Evolutionary conservation across 805 yeast genomes (phyloP).

Genomic region (Scheffersomyces ergatensis): DNA sequence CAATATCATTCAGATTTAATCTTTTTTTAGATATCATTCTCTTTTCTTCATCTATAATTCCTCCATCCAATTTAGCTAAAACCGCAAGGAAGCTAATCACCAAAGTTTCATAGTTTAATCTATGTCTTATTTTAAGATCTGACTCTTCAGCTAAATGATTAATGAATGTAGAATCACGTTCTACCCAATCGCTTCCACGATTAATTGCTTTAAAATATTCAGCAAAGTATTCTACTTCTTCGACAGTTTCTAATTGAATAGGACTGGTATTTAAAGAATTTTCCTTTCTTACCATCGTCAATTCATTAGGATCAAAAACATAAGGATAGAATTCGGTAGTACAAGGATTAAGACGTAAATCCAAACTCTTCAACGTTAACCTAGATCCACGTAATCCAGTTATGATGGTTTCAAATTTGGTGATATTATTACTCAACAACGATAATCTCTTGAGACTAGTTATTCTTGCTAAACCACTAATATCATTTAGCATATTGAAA

Average conservation of each 20-base stretch:
- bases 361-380: conserved; percentile 35
- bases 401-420: conserved; percentile 29
- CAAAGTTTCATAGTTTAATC: conserved; percentile 31
- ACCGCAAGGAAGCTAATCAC: conserved; percentile 30
- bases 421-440: conserved; percentile 46
- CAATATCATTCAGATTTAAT: conserved; percentile 1
- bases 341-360: conserved; percentile 49
- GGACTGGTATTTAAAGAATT: conserved; percentile 17
- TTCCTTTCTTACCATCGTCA: conserved; percentile 18
- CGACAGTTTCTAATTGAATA: conserved; percentile 44
- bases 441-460: conserved; percentile 36
- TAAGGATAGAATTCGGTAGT: conserved; percentile 49
- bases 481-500: conserved; percentile 42
- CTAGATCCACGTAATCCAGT: conserved; percentile 28
- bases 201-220: conserved; percentile 44
- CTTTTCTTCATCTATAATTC: conserved; percentile 14
- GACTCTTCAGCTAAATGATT: conserved; percentile 15
- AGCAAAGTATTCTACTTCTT: conserved; percentile 52
- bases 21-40: conserved; percentile 9
- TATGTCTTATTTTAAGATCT: conserved; percentile 12
- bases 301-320: conserved; percentile 48
- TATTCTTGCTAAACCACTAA: conserved; percentile 31
- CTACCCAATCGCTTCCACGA: conserved; percentile 35
- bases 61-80: conserved; percentile 38
- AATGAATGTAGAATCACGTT: conserved; percentile 31